Percentiles rank a stretch among this genome's conserved stretches.
Evolutionary conservation across 345 rosid species (phyloP).

Genomic region (Aurinia saxatilis): DNA sequence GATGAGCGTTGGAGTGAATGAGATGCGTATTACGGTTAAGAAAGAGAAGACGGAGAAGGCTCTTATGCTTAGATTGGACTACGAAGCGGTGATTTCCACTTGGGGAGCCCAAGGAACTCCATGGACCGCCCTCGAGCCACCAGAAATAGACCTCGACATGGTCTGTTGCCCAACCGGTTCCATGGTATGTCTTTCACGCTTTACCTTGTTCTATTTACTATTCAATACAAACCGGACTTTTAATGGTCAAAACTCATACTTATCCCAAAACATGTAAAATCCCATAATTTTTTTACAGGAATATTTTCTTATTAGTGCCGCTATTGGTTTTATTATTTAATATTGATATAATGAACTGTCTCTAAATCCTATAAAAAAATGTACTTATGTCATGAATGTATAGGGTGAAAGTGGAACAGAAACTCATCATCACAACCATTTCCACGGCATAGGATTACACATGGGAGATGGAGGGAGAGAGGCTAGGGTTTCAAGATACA

Average conservation of each 20-base stretch:
- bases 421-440: not conserved
- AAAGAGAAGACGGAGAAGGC: slow-evolving; percentile 39
- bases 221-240: not conserved
- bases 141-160: slow-evolving; percentile 47
- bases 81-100: slow-evolving; percentile 50
- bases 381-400: not conserved
- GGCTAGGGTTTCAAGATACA: slow-evolving; percentile 81
- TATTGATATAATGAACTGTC: not conserved
- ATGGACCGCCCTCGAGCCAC: slow-evolving; percentile 60
- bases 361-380: no score
- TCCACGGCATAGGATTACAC: slow-evolving; percentile 7
- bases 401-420: slow-evolving; percentile 14
- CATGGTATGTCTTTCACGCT: slow-evolving; percentile 35
- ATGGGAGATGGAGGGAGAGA: slow-evolving; percentile 56
- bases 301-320: not conserved
- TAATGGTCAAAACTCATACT: not conserved
- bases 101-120: slow-evolving; percentile 75
- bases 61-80: slow-evolving; percentile 51
- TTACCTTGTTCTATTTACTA: not conserved
- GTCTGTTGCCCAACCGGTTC: slow-evolving; percentile 42
- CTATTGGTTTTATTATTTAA: not conserved
- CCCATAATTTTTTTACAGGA: no score
- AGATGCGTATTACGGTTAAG: slow-evolving; percentile 10
- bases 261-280: not conserved
- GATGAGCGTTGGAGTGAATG: slow-evolving; percentile 11